These are phyloP conservation scores for Agaricus blazei DNA, from an alignment of 768 basidiomycete species.

Conservation along the genomic window DNA sequence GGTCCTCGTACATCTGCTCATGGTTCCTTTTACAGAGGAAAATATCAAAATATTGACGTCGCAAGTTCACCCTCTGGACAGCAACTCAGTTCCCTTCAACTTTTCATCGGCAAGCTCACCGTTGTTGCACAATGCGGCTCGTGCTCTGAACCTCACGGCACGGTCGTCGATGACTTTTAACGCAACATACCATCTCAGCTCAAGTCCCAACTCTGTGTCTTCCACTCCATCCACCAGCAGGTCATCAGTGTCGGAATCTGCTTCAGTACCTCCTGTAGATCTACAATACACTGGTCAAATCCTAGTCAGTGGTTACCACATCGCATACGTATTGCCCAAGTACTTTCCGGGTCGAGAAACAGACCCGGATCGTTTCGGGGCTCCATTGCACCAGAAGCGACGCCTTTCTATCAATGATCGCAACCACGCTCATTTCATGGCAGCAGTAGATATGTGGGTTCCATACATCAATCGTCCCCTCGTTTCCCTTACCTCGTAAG, in stretches of 20 bases:
- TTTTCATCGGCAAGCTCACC: conserved; percentile 63
- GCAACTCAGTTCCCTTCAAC: conserved; percentile 65
- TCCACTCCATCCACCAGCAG: conserved; percentile 26
- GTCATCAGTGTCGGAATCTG: conserved; percentile 28
- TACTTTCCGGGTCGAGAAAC: conserved; percentile 38
- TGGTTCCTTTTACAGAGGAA: conserved; percentile 47
- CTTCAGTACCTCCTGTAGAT: conserved; percentile 45
- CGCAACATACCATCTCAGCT: conserved; percentile 41
- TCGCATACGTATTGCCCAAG: conserved; percentile 73
- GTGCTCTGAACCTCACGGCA: conserved; percentile 60
- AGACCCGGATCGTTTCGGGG: neutral
- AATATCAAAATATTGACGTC: conserved; percentile 71
- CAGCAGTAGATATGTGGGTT: conserved; percentile 71
- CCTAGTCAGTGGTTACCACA: conserved; percentile 70
- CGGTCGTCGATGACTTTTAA: conserved; percentile 58
- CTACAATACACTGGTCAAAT: conserved; percentile 69
- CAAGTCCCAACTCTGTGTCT: conserved; percentile 24
- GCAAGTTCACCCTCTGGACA: conserved; percentile 73
- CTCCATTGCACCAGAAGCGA: conserved; percentile 27
- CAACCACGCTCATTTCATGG: conserved; percentile 70
- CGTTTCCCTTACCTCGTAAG: conserved; percentile 70
- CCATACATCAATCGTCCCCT: conserved; percentile 67
- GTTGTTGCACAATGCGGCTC: conserved; percentile 62
- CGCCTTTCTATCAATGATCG: conserved; percentile 57
- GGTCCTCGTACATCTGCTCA: neutral